Evolutionary conservation across 768 basidiomycete species (phyloP).

Genomic region (Boletellus ananas): DNA sequence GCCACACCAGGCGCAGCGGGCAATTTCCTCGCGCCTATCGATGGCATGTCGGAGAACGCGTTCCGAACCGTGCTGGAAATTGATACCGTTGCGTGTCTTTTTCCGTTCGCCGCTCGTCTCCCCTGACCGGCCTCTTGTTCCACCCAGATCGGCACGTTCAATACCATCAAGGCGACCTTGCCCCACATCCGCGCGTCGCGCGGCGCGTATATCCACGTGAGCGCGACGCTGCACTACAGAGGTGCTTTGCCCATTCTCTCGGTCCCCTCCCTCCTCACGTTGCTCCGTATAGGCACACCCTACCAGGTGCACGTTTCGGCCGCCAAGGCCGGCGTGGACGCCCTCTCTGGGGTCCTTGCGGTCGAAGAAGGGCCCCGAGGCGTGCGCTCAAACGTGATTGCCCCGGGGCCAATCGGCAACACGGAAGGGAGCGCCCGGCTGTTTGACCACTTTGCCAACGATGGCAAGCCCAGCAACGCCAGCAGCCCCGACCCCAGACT

Average conservation of each 20-base stretch:
- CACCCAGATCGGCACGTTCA: constrained; percentile 79
- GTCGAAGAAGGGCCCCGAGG: constrained; percentile 94
- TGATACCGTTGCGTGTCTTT: constrained; percentile 61
- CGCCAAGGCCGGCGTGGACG: constrained; percentile 93
- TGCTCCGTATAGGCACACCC: constrained; percentile 52
- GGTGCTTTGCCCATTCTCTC: constrained; percentile 38
- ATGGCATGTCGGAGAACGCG: constrained; percentile 79
- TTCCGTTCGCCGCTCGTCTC: neutral
- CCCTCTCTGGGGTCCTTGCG: constrained; percentile 79
- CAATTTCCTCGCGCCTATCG: constrained; percentile 90
- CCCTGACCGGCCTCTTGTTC: neutral
- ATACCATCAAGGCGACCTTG: constrained; percentile 92
- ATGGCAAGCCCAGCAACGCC: no score
- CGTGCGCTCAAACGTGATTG: constrained; percentile 85
- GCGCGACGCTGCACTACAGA: constrained; percentile 81
- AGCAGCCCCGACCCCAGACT: no score
- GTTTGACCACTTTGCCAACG: constrained; percentile 9
- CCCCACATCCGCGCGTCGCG: constrained; percentile 62
- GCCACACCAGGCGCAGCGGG: constrained; percentile 76
- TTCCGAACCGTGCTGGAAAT: constrained; percentile 94
- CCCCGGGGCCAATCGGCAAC: constrained; percentile 76
- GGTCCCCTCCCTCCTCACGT: neutral
- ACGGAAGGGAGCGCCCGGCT: constrained; percentile 78
- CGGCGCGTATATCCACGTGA: constrained; percentile 87
- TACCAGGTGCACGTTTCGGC: constrained; percentile 93